Evolutionary conservation across 352 stramenopile genomes (phyloP), one percentile per base, ranked within the genome.

Genomic region (Phytophthora sojae): DNA sequence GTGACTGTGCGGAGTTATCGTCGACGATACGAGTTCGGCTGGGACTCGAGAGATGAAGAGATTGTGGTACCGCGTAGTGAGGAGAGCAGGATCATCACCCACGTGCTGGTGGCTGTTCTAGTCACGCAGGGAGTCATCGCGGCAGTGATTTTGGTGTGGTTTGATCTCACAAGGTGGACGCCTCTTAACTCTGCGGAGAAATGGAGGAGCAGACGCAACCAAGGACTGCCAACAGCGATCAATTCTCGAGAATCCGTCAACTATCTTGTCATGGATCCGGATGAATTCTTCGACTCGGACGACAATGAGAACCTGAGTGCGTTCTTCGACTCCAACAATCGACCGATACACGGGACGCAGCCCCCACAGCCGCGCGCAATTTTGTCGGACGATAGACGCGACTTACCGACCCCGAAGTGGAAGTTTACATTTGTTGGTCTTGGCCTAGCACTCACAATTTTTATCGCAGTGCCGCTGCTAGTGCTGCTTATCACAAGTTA

Each of bases 101-200:
- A 63, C 14, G 59, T 59, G 3, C 12, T 70, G 1, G 25, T 63
- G 26, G 30, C 62, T 11, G 39, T 63, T 0, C 29, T 80, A 2
- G 17, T 51, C 4, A 29, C 58, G 6, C 68, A 75, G 29, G 63
- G 57, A 1, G 8, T 65, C 11, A 69, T 80, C 11, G 63, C 68
- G 8, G n/a, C 30, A 2, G 42, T 68, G 12, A 53, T 47, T 15
- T 54, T 65, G n/a, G 42, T 74, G 9, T 80, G 72, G 72, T 56
- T 76, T 47, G 64, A 80, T 17, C 42, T 80, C n/a, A 64, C 72
- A 37, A 54, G 68, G 9, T 80, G 72, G 72, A 69, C 63, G 37
- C 71, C 68, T 26, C 42, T 65, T 4, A 44, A 2, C 9, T 69
- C 50, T 21, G 64, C 49, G n/a, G 39, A 17, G 12, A 44, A 12